phyloP scores from a whole-genome alignment of 345 rosid species.

The Capsella bursapastoris region DNA sequence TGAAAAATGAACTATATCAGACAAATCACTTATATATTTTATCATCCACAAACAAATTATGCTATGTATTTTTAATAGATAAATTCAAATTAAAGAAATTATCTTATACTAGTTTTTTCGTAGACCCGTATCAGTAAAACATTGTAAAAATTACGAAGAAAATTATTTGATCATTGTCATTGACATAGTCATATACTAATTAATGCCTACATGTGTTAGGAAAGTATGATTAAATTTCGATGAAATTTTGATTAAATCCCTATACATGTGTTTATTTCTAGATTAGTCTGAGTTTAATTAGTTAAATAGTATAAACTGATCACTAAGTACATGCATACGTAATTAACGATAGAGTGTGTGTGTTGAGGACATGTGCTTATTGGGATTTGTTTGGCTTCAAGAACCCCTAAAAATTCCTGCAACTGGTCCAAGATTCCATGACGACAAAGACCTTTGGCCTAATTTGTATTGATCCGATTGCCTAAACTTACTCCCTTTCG shows the following conservation, averaged over 20 bases:
- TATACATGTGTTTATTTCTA: too few species aligned
- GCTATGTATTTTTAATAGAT: neutral
- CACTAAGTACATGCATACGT: slow-evolving; percentile 19
- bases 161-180: too few species aligned
- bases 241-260: too few species aligned
- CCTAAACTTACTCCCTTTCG: slow-evolving; percentile 42
- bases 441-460: slow-evolving; percentile 41
- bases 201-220: too few species aligned
- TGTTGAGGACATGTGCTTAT: slow-evolving; percentile 39
- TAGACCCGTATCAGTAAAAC: neutral
- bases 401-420: slow-evolving; percentile 43
- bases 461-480: slow-evolving; percentile 40
- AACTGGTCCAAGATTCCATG: slow-evolving; percentile 49
- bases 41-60: slow-evolving; percentile 25
- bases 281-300: neutral
- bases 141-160: too few species aligned
- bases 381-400: slow-evolving; percentile 48
- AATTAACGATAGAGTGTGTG: slow-evolving; percentile 28
- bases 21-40: slow-evolving; percentile 1
- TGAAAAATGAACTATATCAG: slow-evolving; percentile 32
- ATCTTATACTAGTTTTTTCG: neutral
- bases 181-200: too few species aligned
- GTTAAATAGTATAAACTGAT: neutral
- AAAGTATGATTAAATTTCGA: too few species aligned
- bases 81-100: neutral